Percentiles rank a stretch among this genome's conserved stretches.
Conservation (phyloP, 2,329 filamentous ascomycete species). For the Sporothrix mexicana region DNA sequence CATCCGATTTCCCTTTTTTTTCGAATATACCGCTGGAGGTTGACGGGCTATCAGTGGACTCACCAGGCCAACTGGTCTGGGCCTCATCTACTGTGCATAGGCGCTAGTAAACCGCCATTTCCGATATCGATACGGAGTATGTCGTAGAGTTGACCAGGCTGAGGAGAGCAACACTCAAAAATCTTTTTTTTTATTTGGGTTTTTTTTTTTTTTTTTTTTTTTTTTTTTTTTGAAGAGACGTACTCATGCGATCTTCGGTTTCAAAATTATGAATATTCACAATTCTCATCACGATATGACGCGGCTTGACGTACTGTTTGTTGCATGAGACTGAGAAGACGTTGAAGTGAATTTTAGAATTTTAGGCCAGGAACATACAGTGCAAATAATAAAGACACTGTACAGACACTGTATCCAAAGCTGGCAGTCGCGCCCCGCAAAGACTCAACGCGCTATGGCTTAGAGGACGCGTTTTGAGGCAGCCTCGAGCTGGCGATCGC, state of each 20-base stretch:
- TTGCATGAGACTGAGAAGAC: background rate
- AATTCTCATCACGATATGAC: background rate
- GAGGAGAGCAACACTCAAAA: background rate
- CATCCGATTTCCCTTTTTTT: background rate
- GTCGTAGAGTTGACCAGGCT: background rate
- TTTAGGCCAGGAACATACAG: background rate
- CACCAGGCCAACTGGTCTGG: slow-evolving; percentile 29
- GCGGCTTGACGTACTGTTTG: background rate
- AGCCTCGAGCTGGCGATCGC: slow-evolving; percentile 23
- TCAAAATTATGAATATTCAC: too few relatives aligned
- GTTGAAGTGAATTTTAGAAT: background rate
- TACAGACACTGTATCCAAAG: background rate
- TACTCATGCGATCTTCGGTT: background rate
- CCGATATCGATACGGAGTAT: background rate
- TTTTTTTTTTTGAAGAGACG: background rate
- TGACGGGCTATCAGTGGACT: background rate
- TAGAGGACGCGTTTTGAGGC: slow-evolving; percentile 14
- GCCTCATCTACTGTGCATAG: slow-evolving; percentile 28
- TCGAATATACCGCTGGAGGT: background rate
- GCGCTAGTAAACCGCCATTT: slow-evolving; percentile 28
- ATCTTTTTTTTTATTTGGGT: too few relatives aligned
- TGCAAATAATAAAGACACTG: background rate
- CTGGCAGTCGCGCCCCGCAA: slow-evolving; percentile 9
- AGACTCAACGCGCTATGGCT: slow-evolving; percentile 26
- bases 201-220: too few relatives aligned